These are phyloP conservation scores for Exophiala spinifera DNA, from an alignment of 2,329 filamentous ascomycete species.

Conservation along the genomic window DNA sequence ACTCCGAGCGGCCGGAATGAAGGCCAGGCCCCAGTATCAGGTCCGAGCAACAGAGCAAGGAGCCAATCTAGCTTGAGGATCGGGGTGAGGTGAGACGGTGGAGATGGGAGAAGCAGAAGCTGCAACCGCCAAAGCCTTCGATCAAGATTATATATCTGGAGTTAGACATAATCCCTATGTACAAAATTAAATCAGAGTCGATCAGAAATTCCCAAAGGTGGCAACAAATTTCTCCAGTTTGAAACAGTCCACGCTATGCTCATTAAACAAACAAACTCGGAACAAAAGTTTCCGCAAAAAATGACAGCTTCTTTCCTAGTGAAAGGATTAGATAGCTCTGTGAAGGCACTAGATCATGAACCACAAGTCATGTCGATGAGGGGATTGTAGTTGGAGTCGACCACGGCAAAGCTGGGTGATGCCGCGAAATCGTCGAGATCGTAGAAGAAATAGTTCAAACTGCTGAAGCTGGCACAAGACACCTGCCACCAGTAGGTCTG, in stretches of 20 bases:
- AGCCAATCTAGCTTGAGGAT: no score
- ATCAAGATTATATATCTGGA: no score
- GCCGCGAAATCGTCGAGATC: conserved; percentile 66
- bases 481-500: conserved; percentile 78
- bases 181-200: no score
- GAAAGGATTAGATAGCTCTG: no score
- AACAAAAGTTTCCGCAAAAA: background rate
- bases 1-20: no score
- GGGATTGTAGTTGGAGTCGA: conserved; percentile 46
- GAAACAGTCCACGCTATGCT: background rate
- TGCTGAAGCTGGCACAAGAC: conserved; percentile 65
- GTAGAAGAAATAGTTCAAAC: conserved; percentile 72
- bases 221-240: no score
- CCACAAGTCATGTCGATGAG: conserved; percentile 39
- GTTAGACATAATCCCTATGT: no score
- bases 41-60: background rate
- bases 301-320: no score
- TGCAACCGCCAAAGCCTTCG: no score
- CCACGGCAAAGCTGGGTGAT: conserved; percentile 68
- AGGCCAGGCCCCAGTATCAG: background rate
- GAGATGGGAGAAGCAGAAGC: no score
- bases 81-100: no score
- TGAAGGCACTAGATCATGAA: background rate
- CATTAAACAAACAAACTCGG: background rate
- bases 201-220: no score